phyloP scores from a whole-genome alignment of 2,329 filamentous ascomycete species.

The Periconia macrospinosa region DNA sequence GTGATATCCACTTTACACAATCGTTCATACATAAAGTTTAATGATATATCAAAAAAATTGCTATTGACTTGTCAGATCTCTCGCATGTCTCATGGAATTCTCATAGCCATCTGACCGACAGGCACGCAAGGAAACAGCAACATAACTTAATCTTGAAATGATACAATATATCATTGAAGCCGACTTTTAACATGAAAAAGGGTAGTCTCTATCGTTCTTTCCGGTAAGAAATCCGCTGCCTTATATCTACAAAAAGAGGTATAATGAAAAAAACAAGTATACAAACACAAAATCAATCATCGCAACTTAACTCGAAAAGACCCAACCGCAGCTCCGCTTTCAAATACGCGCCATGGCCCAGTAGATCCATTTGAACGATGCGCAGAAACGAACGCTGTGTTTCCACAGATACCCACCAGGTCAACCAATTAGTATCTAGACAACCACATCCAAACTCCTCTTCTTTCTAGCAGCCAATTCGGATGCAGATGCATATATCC shows the following conservation, averaged over 20 bases:
- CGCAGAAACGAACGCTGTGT: too few relatives aligned
- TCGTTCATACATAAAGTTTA: too few relatives aligned
- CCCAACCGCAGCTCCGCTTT: neutral
- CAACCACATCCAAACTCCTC: conserved; percentile 6
- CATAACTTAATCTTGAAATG: neutral
- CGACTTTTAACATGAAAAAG: neutral
- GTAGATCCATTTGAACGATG: too few relatives aligned
- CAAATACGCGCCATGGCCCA: too few relatives aligned
- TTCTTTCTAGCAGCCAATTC: conserved; percentile 7
- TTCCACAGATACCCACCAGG: too few relatives aligned
- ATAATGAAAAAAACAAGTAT: neutral
- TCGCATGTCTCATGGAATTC: too few relatives aligned
- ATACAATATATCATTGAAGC: too few relatives aligned
- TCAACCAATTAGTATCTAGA: neutral
- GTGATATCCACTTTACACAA: too few relatives aligned
- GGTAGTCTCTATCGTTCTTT: neutral
- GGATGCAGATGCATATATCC: conserved; percentile 51
- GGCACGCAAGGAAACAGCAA: neutral
- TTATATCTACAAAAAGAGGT: neutral
- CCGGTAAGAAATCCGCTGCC: neutral
- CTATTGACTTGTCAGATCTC: too few relatives aligned
- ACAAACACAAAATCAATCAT: neutral
- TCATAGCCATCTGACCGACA: too few relatives aligned
- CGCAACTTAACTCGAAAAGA: neutral
- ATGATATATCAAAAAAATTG: too few relatives aligned